phyloP scores from a whole-genome alignment of 768 basidiomycete genomes.

The Gloeopeniophorella convolvens region DNA sequence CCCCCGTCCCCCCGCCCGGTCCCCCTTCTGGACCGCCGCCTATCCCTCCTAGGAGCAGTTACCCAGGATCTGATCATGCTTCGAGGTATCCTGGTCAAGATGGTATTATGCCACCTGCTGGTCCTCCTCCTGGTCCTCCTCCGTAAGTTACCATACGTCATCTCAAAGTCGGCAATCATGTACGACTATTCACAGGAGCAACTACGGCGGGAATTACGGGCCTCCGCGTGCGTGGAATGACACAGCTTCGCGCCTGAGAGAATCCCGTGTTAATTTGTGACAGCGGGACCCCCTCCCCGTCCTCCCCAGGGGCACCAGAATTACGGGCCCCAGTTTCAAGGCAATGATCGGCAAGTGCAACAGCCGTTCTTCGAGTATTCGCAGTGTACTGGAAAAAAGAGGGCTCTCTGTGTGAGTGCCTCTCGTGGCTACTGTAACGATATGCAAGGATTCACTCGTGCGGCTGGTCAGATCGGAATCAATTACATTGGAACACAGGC shows the following conservation, averaged over 20 bases:
- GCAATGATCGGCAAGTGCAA: constrained; percentile 25
- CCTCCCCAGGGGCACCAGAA: constrained; percentile 35
- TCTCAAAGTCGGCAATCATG: neutral
- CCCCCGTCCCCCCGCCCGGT: constrained; percentile 15
- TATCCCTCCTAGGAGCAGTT: constrained; percentile 1
- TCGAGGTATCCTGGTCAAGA: neutral
- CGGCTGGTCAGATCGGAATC: constrained; percentile 42
- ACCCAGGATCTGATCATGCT: constrained; percentile 18
- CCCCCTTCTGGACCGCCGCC: constrained; percentile 19
- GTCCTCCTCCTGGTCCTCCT: constrained; percentile 19
- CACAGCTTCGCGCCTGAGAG: too few relatives aligned
- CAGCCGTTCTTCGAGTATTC: constrained; percentile 50
- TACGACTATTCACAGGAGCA: neutral
- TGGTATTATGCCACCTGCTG: constrained; percentile 3
- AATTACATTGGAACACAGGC: constrained; percentile 40
- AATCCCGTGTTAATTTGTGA: neutral
- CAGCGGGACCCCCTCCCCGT: constrained; percentile 26
- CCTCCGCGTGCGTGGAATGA: constrained; percentile 28
- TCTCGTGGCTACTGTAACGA: neutral
- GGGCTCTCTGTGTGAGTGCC: constrained; percentile 44
- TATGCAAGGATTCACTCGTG: neutral
- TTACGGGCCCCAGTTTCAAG: constrained; percentile 40
- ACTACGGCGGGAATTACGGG: constrained; percentile 15
- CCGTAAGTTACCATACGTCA: constrained; percentile 7
- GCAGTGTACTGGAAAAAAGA: constrained; percentile 47